Base-by-base conservation (phyloP, 1,284 basidiomycete species). In the Irpex lacteus region DNA sequence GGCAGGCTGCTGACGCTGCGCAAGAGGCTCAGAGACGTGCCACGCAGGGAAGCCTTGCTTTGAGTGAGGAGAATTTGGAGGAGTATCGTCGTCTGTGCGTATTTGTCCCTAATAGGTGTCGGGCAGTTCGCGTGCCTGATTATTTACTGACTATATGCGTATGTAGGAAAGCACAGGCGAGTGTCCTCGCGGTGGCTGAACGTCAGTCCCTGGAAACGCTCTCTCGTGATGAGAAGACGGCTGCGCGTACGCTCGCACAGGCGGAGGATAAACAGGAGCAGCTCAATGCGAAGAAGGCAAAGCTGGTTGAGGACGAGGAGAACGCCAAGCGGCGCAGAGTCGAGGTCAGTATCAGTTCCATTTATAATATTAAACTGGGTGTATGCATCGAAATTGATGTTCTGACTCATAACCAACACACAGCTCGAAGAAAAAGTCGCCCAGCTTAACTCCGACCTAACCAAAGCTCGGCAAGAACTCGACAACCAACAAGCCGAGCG, bases 11-110 rank as follows among this genome's bases (percentile, higher is more conserved):
- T 40, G 83, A 92, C 68, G 86, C 84, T 58, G 95, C 95, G 15
- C 86, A 90, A 81, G 92, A 95, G 78, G 88, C 88, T 49, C 92
- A 94, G 71, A 81, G 91, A 63, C 86, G 82, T 69, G 85, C 88
- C 2, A 89, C 91, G 13, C 85, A 90, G 68, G 80, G 87, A 56
- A 95, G 94, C 56, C 79, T 94, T 53, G 89, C 91, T 0, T 80
- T 99, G 3, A 92, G 87, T 63, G 90, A 94, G 71, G 90, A 92
- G 62, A 94, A 91, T 70, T 79, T 98, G 8, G 89, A 91, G 57
- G 92, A 98, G 72, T 99, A 99, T 76, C 90, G 91, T 47, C 79
- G 84, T 72, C 79, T 98, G 92, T 95, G 67, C 70, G 90, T 73
- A n/a, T 47, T 61, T n/a, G 13, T 40, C 4, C 15, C 11, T 38